These are phyloP conservation scores for Epicoccum nigrum DNA, from an alignment of 2,329 filamentous ascomycete species.

Conservation along the genomic window DNA sequence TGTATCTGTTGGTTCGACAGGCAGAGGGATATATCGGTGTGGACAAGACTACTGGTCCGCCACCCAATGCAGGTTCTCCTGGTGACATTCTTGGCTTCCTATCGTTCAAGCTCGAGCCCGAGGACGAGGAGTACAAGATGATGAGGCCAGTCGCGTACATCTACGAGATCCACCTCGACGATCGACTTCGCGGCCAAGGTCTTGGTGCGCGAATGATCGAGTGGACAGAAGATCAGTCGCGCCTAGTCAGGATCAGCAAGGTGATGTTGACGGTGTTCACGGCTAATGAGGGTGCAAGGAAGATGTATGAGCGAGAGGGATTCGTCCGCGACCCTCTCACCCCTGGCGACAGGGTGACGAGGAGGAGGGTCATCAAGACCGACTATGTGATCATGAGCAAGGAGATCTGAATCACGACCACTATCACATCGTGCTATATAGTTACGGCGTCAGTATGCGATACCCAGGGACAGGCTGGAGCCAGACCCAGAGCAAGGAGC, in stretches of 20 bases:
- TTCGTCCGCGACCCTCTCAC: conserved; percentile 60
- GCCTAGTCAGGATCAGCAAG: conserved; percentile 64
- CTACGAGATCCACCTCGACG: conserved; percentile 75
- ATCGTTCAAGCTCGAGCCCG: conserved; percentile 61
- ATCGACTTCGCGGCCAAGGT: conserved; percentile 64
- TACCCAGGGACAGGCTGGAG: no score
- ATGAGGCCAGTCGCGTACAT: conserved; percentile 72
- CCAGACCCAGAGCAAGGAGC: no score
- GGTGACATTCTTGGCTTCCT: conserved; percentile 51
- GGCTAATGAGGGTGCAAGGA: conserved; percentile 62
- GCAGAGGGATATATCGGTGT: conserved; percentile 1
- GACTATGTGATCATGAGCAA: conserved; percentile 42
- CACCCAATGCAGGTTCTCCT: neutral
- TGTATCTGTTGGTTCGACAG: conserved; percentile 65
- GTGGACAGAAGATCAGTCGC: conserved; percentile 60
- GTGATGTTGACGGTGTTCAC: conserved; percentile 77
- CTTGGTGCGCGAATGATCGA: conserved; percentile 67
- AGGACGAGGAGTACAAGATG: conserved; percentile 59
- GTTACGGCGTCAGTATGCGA: no score
- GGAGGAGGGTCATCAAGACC: conserved; percentile 25
- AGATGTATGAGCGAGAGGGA: conserved; percentile 68
- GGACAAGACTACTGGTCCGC: neutral
- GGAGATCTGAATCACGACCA: neutral
- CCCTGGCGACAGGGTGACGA: conserved; percentile 53
- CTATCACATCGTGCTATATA: no score